Conservation (phyloP, 768 basidiomycete genomes). For the Fibroporia radiculosa region DNA sequence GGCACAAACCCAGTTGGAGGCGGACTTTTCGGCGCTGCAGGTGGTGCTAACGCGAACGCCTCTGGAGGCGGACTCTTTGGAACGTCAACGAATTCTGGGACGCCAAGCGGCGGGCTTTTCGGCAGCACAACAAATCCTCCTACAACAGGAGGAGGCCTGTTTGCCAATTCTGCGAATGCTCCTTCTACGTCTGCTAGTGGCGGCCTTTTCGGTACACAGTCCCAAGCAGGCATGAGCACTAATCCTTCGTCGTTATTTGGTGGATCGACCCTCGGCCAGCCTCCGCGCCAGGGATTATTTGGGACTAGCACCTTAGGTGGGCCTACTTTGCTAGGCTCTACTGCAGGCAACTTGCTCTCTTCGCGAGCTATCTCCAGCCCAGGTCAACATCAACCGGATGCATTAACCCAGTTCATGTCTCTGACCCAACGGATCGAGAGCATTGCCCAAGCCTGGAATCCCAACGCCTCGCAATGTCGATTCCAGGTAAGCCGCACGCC, state of each 20-base stretch:
- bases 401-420: slow-evolving; percentile 48
- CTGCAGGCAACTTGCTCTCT: slow-evolving; percentile 26
- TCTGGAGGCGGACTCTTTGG: slow-evolving; percentile 18
- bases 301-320: slow-evolving; percentile 13
- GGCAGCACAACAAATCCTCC: slow-evolving; percentile 15
- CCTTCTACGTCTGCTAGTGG: slow-evolving; percentile 12
- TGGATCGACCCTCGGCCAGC: slow-evolving; percentile 19
- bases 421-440: slow-evolving; percentile 53
- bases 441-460: slow-evolving; percentile 66
- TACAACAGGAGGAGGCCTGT: slow-evolving; percentile 13
- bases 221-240: slow-evolving; percentile 12
- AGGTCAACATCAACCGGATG: slow-evolving; percentile 46
- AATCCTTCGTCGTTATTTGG: slow-evolving; percentile 26
- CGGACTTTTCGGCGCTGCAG: slow-evolving; percentile 16
- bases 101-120: slow-evolving; percentile 19
- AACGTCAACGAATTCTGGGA: slow-evolving; percentile 8
- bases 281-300: slow-evolving; percentile 19
- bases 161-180: slow-evolving; percentile 13
- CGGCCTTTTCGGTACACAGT: slow-evolving; percentile 11
- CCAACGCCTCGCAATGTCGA: slow-evolving; percentile 57
- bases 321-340: slow-evolving; percentile 11
- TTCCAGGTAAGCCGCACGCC: slow-evolving; percentile 56
- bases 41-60: slow-evolving; percentile 5
- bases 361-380: slow-evolving; percentile 30
- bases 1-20: slow-evolving; percentile 9